Evolutionary conservation across 768 basidiomycete species (phyloP).

Genomic region (Trametes maxima): DNA sequence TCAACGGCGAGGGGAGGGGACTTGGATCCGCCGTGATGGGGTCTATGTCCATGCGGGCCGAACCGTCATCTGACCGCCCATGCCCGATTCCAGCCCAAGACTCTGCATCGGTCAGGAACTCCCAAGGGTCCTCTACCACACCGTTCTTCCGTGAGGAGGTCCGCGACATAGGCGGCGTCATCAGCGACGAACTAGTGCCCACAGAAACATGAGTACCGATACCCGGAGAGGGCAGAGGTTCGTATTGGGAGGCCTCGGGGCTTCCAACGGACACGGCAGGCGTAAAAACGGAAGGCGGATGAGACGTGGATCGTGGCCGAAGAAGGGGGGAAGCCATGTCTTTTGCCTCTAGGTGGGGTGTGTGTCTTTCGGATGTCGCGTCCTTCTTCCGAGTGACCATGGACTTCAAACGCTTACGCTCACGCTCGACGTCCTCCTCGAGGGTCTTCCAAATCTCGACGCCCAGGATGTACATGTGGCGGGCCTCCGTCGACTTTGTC

Average conservation of each 20-base stretch:
- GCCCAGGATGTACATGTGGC: slow-evolving; percentile 1
- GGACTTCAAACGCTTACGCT: not conserved
- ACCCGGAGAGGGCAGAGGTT: not conserved
- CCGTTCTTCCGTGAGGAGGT: not conserved
- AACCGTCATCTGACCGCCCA: not conserved
- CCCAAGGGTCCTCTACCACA: not conserved
- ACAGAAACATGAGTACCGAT: not conserved
- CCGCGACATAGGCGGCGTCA: not conserved
- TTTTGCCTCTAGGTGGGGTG: not conserved
- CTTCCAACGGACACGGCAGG: no score
- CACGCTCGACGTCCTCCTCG: not conserved
- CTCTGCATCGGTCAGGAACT: not conserved
- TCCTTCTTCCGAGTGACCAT: not conserved
- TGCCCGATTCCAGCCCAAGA: not conserved
- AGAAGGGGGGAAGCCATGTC: not conserved
- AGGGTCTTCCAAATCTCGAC: slow-evolving; percentile 11
- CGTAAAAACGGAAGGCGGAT: not conserved
- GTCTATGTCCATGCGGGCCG: not conserved
- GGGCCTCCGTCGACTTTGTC: not conserved
- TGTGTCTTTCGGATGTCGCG: not conserved
- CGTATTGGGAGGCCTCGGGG: not conserved
- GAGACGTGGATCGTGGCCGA: not conserved
- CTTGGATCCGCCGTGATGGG: not conserved
- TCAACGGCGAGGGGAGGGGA: no score
- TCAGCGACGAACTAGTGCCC: not conserved